These are phyloP conservation scores for Trichosporon ovoides DNA, from an alignment of 1,284 basidiomycete species.

Conservation along the genomic window DNA sequence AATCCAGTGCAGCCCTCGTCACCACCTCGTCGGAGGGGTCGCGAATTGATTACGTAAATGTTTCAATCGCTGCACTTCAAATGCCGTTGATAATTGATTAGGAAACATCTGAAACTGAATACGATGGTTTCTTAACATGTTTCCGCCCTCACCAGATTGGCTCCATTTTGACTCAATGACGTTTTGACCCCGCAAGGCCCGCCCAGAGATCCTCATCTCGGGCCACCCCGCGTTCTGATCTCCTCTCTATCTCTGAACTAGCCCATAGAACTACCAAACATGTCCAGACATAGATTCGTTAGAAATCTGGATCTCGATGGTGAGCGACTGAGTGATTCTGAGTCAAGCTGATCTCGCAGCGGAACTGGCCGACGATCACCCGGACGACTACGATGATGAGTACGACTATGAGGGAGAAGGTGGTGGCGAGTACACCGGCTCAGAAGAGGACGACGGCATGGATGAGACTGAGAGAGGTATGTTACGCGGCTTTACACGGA, in stretches of 20 bases:
- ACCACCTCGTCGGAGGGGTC: neutral
- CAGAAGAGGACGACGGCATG: conserved; percentile 43
- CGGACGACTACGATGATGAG: conserved; percentile 49
- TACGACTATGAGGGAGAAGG: conserved; percentile 27
- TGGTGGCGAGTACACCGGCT: conserved; percentile 47
- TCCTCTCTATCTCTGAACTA: no score
- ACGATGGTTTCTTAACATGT: no score
- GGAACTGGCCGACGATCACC: conserved; percentile 29
- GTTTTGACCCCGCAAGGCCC: no score
- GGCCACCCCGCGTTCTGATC: neutral
- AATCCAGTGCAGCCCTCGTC: neutral
- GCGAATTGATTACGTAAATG: neutral
- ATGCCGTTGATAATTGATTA: no score
- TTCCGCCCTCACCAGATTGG: no score
- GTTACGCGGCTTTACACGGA: conserved; percentile 16
- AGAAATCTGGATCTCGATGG: conserved; percentile 84
- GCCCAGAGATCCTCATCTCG: neutral
- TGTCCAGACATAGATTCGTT: conserved; percentile 84
- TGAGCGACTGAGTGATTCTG: conserved; percentile 38
- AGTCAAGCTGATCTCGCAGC: conserved; percentile 1
- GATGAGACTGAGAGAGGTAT: conserved; percentile 30
- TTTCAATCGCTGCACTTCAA: no score
- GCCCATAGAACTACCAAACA: conserved; percentile 11
- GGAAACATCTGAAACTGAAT: no score
- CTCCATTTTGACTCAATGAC: no score